Percentiles rank a stretch among this genome's conserved stretches.
These are phyloP conservation scores for Lunularia cruciata DNA, from an alignment of 225 moss, liverwort and hornwort genomes.

Conservation along the genomic window DNA sequence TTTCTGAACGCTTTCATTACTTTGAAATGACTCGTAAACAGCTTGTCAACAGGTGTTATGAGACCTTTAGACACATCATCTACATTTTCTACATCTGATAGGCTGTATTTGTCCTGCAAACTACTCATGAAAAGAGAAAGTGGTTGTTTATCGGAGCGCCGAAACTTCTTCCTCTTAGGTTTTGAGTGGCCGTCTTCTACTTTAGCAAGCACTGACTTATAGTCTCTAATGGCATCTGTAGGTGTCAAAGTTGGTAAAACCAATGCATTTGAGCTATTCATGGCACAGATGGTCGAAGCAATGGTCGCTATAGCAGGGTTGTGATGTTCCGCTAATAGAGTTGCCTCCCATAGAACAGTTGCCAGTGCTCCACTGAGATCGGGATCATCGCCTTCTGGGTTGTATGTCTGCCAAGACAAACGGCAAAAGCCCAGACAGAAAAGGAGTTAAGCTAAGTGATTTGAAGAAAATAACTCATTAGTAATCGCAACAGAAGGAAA, in stretches of 20 bases:
- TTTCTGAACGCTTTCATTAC: constrained; percentile 31
- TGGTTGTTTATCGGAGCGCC: background rate
- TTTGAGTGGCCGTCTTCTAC: constrained; percentile 3
- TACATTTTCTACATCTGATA: background rate
- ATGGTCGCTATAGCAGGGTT: constrained; percentile 57
- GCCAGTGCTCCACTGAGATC: constrained; percentile 76
- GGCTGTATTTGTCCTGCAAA: constrained; percentile 15
- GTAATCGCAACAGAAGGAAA: background rate
- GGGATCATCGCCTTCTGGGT: constrained; percentile 58
- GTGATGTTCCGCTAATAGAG: constrained; percentile 50
- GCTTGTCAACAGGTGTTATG: constrained; percentile 4
- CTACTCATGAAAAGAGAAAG: constrained; percentile 19
- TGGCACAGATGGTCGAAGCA: constrained; percentile 48
- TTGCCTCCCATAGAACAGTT: constrained; percentile 65
- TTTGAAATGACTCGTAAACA: constrained; percentile 35
- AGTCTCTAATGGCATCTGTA: constrained; percentile 42
- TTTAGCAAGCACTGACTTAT: constrained; percentile 22
- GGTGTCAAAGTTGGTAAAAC: constrained; percentile 54
- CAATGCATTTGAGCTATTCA: constrained; percentile 49
- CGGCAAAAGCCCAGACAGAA: background rate
- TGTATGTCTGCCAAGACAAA: constrained; percentile 40
- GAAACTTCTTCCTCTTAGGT: background rate
- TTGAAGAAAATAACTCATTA: too few species aligned
- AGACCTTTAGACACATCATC: background rate
- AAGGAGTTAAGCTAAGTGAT: too few species aligned